A percentile compares a stretch with the other conserved stretches of the same genome.
phyloP scores from a whole-genome alignment of 1,284 basidiomycete species.

The Mycosarcoma maydis region DNA sequence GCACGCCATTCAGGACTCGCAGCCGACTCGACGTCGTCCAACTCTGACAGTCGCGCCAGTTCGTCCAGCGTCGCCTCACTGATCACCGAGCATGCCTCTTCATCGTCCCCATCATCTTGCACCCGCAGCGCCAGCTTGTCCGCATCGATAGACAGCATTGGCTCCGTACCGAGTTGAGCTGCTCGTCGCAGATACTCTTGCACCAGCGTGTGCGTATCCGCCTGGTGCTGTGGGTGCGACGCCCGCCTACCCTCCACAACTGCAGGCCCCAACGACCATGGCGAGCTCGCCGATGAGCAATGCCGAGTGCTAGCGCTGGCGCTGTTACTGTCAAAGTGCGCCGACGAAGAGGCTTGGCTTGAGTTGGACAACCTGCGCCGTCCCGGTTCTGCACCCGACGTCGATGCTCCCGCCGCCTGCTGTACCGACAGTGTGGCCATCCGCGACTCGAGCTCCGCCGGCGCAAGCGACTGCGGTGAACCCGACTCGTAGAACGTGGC shows the following conservation, averaged over 20 bases:
- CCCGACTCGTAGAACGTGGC: constrained; percentile 22
- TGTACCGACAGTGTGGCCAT: constrained; percentile 34
- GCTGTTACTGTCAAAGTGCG: constrained; percentile 37
- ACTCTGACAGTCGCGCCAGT: constrained; percentile 45
- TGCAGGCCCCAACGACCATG: constrained; percentile 29
- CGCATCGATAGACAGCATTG: constrained; percentile 9
- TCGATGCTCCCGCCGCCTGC: background rate
- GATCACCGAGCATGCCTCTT: constrained; percentile 30
- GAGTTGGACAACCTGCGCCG: constrained; percentile 29
- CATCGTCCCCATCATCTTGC: constrained; percentile 6
- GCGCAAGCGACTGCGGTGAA: constrained; percentile 11
- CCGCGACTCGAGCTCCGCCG: constrained; percentile 30
- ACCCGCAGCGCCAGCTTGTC: constrained; percentile 3
- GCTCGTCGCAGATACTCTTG: constrained; percentile 42
- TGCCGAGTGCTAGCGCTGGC: constrained; percentile 30
- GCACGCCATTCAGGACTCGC: constrained; percentile 16
- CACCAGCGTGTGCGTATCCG: constrained; percentile 39
- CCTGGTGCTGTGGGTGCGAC: constrained; percentile 23
- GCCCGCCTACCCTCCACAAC: constrained; percentile 4
- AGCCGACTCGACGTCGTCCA: constrained; percentile 27
- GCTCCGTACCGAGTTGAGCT: constrained; percentile 14
- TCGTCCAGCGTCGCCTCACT: constrained; percentile 55
- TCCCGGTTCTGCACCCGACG: background rate
- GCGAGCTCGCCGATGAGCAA: constrained; percentile 37
- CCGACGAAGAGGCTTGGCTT: constrained; percentile 36